Evolutionary conservation across 75 land plant species (phyloP), one percentile per base, ranked within the genome.

Genomic region (Sequoiadendron giganteum): DNA sequence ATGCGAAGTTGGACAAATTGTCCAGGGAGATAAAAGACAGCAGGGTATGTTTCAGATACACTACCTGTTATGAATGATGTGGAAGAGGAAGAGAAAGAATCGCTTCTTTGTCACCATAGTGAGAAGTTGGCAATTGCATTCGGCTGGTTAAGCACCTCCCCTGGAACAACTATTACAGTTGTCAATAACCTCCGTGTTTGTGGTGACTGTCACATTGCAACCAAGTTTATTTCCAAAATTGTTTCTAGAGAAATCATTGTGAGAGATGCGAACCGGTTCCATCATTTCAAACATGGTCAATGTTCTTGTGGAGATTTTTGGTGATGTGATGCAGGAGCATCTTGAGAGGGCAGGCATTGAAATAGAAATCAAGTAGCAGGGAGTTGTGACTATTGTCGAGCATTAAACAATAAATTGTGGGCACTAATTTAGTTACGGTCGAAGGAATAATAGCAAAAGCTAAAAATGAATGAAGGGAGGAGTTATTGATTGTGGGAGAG

Each of bases 91-190:
- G 76, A 87, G 13, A 88, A 90, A 28, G 87, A 90, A 77, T 58
- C 58, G 5, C 84, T 88, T 10, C 56, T 90, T 45, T 65, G 72
- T 42, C 61, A 80, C 40, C 92, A 89, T 47, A 88, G 90, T 70
- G 91, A 90, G 45, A 90, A 90, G 58, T 21, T 88, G 65, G 91
- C 91, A 14, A 89, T 89, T 18, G 86, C 88, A 5, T 89, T 89
- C 84, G 92, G 92, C 10, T 61, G 89, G 42, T 73, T 91, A 18
- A 87, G 45, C 18, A 84, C 86, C 0, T 18, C 40, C 30, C 48
- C 90, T 30, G 82, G 82, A 38, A 86, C 47, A 16, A 61, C 81
- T 43, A 84, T 91, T 48, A 58, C 83, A 38, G 75, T 91, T 43
- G 45, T 79, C 19, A 91, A 89, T 86, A 70, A 78, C 47, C 86